Evolutionary conservation across 2,329 filamentous ascomycete genomes (phyloP).

Genomic region (Tolypocladium tropicale): DNA sequence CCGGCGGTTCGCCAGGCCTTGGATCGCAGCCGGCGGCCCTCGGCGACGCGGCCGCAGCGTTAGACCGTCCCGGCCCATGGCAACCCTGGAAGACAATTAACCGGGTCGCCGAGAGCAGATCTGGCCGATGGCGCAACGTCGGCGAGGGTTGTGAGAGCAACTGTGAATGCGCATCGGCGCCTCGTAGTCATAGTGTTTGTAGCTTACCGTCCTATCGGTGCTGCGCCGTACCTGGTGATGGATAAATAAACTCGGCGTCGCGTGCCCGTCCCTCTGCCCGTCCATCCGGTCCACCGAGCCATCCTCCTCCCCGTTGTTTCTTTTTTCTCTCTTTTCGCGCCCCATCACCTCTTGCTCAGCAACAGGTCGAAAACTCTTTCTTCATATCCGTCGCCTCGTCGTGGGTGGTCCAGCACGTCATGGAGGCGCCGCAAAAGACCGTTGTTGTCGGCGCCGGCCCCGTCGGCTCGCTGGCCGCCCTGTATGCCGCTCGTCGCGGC

Average conservation of each 20-base stretch:
- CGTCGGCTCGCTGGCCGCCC: slow-evolving; percentile 80
- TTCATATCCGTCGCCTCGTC: background rate
- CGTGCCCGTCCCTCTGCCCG: background rate
- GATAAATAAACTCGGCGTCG: background rate
- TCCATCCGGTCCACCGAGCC: background rate
- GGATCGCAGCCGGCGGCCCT: too few species aligned
- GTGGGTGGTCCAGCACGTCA: background rate
- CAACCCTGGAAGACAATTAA: background rate
- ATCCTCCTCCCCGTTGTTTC: background rate
- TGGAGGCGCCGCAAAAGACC: slow-evolving; percentile 43
- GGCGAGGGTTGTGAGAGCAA: background rate
- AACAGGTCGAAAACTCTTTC: background rate
- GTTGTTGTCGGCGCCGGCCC: slow-evolving; percentile 87
- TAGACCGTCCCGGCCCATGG: too few species aligned
- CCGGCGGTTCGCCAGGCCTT: too few species aligned
- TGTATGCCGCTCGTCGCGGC: slow-evolving; percentile 84
- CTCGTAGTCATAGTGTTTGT: background rate
- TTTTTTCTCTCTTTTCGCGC: background rate
- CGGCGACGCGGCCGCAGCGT: too few species aligned
- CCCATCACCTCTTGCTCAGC: background rate
- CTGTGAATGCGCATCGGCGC: background rate
- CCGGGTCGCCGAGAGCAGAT: background rate
- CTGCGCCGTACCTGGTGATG: background rate
- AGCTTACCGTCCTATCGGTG: background rate
- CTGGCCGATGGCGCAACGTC: background rate